These are phyloP conservation scores for Parachaetomium inaequale DNA, from an alignment of 495 filamentous ascomycete genomes.

Conservation along the genomic window DNA sequence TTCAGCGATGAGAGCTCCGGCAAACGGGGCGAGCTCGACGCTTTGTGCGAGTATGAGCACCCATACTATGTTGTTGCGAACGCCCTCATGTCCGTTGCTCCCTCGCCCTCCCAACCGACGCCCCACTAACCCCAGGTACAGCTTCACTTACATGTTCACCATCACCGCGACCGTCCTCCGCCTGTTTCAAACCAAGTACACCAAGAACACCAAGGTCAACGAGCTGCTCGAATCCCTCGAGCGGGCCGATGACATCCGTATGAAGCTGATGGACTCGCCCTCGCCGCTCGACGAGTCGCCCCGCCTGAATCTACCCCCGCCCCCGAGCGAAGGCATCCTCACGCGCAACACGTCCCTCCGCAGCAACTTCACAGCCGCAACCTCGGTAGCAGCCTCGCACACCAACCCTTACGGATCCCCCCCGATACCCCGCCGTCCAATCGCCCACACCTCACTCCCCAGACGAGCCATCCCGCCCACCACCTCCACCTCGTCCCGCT, in stretches of 20 bases:
- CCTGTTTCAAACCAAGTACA: constrained; percentile 32
- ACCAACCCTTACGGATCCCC: background rate
- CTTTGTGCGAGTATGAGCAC: constrained; percentile 35
- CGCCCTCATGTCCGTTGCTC: constrained; percentile 32
- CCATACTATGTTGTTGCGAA: constrained; percentile 34
- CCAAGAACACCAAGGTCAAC: constrained; percentile 23
- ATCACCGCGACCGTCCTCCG: constrained; percentile 31
- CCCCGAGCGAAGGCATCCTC: constrained; percentile 35
- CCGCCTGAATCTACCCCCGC: background rate
- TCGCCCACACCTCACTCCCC: background rate
- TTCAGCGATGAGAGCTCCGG: constrained; percentile 28
- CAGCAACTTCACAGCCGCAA: constrained; percentile 27
- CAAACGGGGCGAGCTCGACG: constrained; percentile 32
- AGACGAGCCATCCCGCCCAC: constrained; percentile 15
- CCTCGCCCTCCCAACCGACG: too few species aligned
- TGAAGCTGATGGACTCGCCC: constrained; percentile 20
- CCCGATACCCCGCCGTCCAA: constrained; percentile 14
- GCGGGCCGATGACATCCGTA: constrained; percentile 28
- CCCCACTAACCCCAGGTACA: constrained; percentile 17
- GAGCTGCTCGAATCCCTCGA: constrained; percentile 26
- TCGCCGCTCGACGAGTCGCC: constrained; percentile 11
- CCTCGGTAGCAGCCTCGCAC: constrained; percentile 11
- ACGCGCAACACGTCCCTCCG: constrained; percentile 34
- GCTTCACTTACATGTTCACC: constrained; percentile 40
- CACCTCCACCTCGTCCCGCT: background rate